Conservation (phyloP, 1,284 basidiomycete species). For the Tilletia walkeri region DNA sequence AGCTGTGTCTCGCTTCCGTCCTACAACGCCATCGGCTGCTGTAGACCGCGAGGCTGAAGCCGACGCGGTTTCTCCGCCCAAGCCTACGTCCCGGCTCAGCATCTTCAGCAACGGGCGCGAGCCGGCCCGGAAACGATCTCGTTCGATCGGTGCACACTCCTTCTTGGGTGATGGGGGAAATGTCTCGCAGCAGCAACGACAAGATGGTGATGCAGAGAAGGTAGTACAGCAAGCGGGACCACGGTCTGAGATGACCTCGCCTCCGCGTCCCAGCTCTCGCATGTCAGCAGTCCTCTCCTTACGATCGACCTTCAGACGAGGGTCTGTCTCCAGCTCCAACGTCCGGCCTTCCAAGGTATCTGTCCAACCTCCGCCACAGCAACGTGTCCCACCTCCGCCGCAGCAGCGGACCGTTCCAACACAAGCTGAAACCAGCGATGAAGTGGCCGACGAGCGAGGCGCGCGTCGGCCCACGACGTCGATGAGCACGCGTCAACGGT, state of each 20-base stretch:
- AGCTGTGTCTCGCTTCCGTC: not conserved
- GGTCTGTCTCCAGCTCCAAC: not conserved
- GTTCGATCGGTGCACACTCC: not conserved
- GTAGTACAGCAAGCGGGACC: not conserved
- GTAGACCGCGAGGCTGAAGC: not conserved
- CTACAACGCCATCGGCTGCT: not conserved
- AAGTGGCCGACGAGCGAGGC: not conserved
- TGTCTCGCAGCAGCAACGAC: not conserved
- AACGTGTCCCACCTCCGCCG: too few relatives aligned
- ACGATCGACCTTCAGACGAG: not conserved
- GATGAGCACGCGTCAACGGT: not conserved
- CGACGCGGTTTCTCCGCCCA: not conserved
- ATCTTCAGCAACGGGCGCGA: not conserved
- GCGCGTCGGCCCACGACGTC: not conserved
- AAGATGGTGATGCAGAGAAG: not conserved
- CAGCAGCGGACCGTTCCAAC: too few relatives aligned
- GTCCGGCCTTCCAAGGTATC: not conserved
- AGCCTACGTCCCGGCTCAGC: not conserved
- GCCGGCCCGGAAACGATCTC: not conserved
- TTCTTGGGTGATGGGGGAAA: not conserved
- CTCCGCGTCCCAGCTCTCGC: slow-evolving; percentile 7
- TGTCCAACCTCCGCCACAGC: not conserved
- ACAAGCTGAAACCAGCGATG: too few relatives aligned
- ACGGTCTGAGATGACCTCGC: not conserved
- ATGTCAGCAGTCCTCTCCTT: slow-evolving; percentile 4